These are phyloP conservation scores for Pelagophyceae sp. DNA, from an alignment of 352 stramenopile species.

Conservation along the genomic window DNA sequence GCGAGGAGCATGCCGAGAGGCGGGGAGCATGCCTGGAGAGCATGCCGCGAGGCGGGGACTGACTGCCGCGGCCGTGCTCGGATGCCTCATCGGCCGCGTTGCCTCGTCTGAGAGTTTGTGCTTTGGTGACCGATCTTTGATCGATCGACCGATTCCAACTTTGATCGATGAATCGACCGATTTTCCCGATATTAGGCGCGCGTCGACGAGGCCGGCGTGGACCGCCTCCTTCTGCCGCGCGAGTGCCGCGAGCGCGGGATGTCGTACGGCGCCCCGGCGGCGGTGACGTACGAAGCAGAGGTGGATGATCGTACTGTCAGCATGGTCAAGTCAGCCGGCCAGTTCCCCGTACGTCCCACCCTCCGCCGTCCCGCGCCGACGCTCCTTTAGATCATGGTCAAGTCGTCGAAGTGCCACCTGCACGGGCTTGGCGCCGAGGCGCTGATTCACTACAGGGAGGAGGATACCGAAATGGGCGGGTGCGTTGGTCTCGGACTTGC, in stretches of 20 bases:
- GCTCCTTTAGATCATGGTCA: slow-evolving; percentile 74
- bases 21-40: no score
- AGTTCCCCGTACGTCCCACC: slow-evolving; percentile 97
- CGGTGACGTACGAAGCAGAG: not conserved
- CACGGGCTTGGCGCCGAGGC: not conserved
- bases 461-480: not conserved
- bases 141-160: no score
- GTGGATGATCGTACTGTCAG: slow-evolving; percentile 8
- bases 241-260: slow-evolving; percentile 91
- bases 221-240: slow-evolving; percentile 55
- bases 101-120: no score
- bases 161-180: no score
- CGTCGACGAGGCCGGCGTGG: no score
- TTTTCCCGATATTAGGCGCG: no score
- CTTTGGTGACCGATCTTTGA: no score
- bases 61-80: no score
- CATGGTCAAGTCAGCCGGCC: slow-evolving; percentile 60
- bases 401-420: slow-evolving; percentile 40
- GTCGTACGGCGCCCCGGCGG: slow-evolving; percentile 74
- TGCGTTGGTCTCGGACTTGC: not conserved
- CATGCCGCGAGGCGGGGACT: no score
- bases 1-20: no score
- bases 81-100: no score
- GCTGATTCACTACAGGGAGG: not conserved
- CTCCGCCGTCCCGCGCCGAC: slow-evolving; percentile 78